Evolutionary conservation across 257 asterid genomes (phyloP).

Genomic region (Solanum piurae): DNA sequence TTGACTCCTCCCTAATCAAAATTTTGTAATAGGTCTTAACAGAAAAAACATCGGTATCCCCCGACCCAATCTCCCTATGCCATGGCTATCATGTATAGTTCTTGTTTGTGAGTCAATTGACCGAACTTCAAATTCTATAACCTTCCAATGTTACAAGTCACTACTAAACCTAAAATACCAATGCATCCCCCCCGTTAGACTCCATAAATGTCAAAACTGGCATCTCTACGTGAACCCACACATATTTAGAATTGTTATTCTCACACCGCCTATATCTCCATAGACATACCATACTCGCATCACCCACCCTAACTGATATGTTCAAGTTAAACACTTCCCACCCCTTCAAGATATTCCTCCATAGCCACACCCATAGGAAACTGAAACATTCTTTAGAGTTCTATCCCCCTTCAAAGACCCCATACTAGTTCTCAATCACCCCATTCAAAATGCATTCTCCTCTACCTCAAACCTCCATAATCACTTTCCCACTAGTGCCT

Average conservation of each 20-base stretch:
- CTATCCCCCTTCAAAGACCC: not conserved
- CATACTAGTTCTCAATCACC: not conserved
- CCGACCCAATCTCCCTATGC: not conserved
- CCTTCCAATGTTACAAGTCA: not conserved
- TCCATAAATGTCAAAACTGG: not conserved
- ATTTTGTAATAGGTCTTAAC: not conserved
- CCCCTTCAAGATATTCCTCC: not conserved
- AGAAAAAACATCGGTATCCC: not conserved
- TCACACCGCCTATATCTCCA: not conserved
- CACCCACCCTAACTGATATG: not conserved
- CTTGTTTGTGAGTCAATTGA: not conserved
- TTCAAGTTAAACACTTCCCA: not conserved
- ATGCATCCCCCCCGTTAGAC: not conserved
- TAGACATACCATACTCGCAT: not conserved
- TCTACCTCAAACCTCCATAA: not conserved
- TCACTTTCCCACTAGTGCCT: not conserved
- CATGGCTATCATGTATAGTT: not conserved
- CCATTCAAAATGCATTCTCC: not conserved
- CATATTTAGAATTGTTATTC: not conserved
- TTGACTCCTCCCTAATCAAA: not conserved
- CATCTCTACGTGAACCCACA: not conserved
- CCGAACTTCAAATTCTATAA: not conserved
- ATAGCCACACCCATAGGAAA: not conserved
- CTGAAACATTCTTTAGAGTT: not conserved
- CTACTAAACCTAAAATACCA: not conserved